Evolutionary conservation across 2,329 filamentous ascomycete genomes (phyloP).

Genomic region (Anthostomella pinea): DNA sequence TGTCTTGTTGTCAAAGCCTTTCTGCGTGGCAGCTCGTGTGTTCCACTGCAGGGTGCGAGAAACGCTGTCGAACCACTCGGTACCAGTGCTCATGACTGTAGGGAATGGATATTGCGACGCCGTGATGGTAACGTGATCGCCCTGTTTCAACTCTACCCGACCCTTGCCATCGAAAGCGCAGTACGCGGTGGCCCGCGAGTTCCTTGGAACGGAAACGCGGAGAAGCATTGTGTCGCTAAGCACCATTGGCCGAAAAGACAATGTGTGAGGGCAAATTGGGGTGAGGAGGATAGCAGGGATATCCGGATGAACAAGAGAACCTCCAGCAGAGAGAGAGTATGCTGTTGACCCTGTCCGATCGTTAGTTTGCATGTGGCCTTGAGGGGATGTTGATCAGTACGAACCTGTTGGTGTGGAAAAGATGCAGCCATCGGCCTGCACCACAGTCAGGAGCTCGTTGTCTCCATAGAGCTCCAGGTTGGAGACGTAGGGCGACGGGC

Average conservation of each 20-base stretch:
- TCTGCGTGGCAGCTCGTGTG: constrained; percentile 85
- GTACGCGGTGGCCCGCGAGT: constrained; percentile 89
- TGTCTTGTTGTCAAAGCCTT: constrained; percentile 67
- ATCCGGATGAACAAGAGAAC: constrained; percentile 92
- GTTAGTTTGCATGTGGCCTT: constrained; percentile 5
- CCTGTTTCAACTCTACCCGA: constrained; percentile 85
- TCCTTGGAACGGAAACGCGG: constrained; percentile 79
- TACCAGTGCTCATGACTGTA: constrained; percentile 83
- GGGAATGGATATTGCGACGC: constrained; percentile 97
- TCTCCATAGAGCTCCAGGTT: constrained; percentile 96
- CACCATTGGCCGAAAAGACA: constrained; percentile 97
- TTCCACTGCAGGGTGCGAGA: constrained; percentile 94
- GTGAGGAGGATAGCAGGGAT: constrained; percentile 96
- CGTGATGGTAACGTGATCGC: constrained; percentile 93
- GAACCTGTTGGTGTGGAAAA: constrained; percentile 90
- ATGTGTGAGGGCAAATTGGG: constrained; percentile 93
- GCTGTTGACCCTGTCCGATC: constrained; percentile 67
- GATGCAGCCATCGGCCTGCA: constrained; percentile 96
- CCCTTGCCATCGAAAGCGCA: constrained; percentile 98
- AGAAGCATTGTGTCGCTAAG: constrained; percentile 92
- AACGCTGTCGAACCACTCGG: constrained; percentile 97
- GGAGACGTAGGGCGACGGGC: constrained; percentile 93
- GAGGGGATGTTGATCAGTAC: neutral
- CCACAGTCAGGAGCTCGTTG: constrained; percentile 88
- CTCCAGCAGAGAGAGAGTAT: constrained; percentile 93